These are phyloP conservation scores for Beauveria rudraprayagi DNA, from an alignment of 2,329 filamentous ascomycete genomes.

Conservation along the genomic window DNA sequence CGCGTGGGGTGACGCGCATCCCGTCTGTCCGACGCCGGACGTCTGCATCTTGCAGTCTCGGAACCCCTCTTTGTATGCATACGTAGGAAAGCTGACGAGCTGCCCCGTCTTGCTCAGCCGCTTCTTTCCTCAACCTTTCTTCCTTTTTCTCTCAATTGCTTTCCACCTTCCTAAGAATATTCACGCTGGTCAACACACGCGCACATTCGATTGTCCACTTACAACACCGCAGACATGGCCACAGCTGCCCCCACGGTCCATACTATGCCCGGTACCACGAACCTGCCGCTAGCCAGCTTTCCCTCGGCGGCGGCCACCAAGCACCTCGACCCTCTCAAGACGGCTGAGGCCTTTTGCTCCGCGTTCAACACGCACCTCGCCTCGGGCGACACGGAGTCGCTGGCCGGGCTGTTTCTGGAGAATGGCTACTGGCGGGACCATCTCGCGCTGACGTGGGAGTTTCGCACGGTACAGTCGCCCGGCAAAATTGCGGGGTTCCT, in stretches of 20 bases:
- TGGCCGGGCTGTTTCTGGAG: conserved; percentile 22
- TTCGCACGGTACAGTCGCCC: conserved; percentile 32
- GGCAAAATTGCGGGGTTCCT: conserved; percentile 8
- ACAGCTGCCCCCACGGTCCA: conserved; percentile 7
- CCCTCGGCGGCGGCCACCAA: background rate
- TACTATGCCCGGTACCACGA: conserved; percentile 6
- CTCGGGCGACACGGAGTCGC: conserved; percentile 13
- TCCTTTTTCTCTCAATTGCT: background rate
- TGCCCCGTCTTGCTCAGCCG: no score
- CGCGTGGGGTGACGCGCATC: background rate
- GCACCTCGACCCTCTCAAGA: background rate
- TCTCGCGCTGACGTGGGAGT: conserved; percentile 43
- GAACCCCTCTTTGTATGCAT: background rate
- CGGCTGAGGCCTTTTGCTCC: background rate
- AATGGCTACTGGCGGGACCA: conserved; percentile 48
- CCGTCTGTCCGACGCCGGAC: background rate
- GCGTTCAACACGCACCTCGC: conserved; percentile 6
- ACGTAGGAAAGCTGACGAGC: background rate
- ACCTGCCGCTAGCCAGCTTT: conserved; percentile 6
- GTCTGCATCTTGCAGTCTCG: background rate
- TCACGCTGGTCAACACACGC: background rate
- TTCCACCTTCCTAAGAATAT: no score
- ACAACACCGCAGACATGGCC: background rate
- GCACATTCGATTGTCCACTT: background rate
- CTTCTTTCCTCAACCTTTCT: background rate